Conservation (phyloP, 1,284 basidiomycete genomes). For the Irpex rosettiformis region DNA sequence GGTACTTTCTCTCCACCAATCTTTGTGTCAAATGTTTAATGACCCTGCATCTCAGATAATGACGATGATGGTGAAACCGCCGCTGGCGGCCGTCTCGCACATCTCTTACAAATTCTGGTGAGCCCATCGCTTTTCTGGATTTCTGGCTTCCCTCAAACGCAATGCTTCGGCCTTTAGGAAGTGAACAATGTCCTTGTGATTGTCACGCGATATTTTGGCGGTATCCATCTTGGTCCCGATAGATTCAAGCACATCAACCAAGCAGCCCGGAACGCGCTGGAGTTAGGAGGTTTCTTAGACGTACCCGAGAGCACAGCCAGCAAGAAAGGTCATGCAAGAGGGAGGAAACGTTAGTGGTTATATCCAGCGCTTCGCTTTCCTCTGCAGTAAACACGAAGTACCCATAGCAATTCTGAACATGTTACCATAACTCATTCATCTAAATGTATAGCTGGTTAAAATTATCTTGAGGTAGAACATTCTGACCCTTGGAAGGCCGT, state of each 20-base stretch:
- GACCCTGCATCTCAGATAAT: conserved; percentile 57
- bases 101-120: conserved; percentile 85
- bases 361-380: neutral
- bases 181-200: conserved; percentile 81
- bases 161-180: conserved; percentile 41
- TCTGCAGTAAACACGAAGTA: neutral
- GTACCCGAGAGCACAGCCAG: conserved; percentile 15
- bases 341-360: conserved; percentile 14
- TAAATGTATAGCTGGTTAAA: neutral
- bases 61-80: conserved; percentile 93
- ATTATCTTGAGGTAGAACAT: neutral
- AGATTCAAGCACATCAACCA: conserved; percentile 93
- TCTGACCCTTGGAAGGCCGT: too few species aligned
- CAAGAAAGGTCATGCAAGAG: conserved; percentile 13
- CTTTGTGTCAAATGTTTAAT: neutral
- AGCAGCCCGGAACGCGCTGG: conserved; percentile 82
- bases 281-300: conserved; percentile 78
- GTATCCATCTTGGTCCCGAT: conserved; percentile 81
- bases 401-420: neutral
- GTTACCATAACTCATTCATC: neutral
- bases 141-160: neutral
- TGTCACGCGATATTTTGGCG: conserved; percentile 81
- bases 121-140: conserved; percentile 20
- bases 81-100: conserved; percentile 83
- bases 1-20: conserved; percentile 38